Evolutionary conservation across 176 grass and related monocot genomes (phyloP).

Genomic region (Eleusine indica): DNA sequence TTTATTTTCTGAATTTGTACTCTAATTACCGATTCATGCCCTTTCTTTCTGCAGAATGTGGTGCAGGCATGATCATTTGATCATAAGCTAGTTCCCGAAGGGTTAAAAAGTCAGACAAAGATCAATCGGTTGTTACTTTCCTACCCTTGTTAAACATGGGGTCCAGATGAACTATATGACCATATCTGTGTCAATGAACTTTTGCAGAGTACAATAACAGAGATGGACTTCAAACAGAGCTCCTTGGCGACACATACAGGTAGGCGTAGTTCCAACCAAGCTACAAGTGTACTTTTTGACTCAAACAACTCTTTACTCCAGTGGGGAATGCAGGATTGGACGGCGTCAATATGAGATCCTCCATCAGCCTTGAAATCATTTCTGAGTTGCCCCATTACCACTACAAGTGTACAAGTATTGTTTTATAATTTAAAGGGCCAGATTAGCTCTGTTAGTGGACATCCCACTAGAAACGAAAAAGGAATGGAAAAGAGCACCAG

Average conservation of each 20-base stretch:
- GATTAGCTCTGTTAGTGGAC: conserved; percentile 42
- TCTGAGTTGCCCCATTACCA: conserved; percentile 28
- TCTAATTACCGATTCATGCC: neutral
- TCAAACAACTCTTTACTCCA: neutral
- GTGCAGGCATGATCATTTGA: neutral
- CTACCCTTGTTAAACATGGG: neutral
- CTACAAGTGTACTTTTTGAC: conserved; percentile 30
- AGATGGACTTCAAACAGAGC: neutral
- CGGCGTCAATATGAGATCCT: conserved; percentile 16
- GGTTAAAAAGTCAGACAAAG: neutral
- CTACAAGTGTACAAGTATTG: conserved; percentile 12
- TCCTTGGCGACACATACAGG: conserved; percentile 9
- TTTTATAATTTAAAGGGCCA: conserved; percentile 30
- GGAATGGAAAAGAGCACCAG: neutral
- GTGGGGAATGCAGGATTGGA: conserved; percentile 25
- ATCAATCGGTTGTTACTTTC: neutral
- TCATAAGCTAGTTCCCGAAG: neutral
- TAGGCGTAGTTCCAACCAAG: conserved; percentile 50
- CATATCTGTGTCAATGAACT: neutral
- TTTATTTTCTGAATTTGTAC: neutral
- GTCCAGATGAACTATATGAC: neutral
- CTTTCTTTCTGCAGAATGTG: neutral
- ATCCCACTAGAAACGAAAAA: conserved; percentile 37
- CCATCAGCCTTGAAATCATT: conserved; percentile 41
- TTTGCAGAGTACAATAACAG: neutral